Conservation (phyloP, 2,329 filamentous ascomycete species). For the Diaporthe velutina region DNA sequence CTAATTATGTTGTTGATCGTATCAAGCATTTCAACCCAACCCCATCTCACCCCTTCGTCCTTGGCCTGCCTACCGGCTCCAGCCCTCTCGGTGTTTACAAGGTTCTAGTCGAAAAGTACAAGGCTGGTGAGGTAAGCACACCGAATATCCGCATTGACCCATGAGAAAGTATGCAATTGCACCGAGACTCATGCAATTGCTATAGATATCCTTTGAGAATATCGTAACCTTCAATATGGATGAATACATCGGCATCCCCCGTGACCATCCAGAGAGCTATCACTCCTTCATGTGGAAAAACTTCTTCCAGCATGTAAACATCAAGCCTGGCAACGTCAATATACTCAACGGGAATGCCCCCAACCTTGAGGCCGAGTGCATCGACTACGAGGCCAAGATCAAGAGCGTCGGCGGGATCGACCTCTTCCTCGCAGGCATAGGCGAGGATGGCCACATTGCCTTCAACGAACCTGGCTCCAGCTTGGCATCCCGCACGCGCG, state of each 20-base stretch:
- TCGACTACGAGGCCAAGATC: slow-evolving; percentile 80
- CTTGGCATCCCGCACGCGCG: slow-evolving; percentile 76
- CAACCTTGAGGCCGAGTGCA: slow-evolving; percentile 77
- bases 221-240: slow-evolving; percentile 80
- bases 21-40: slow-evolving; percentile 78
- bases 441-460: slow-evolving; percentile 83
- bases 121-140: slow-evolving; percentile 60
- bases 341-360: slow-evolving; percentile 80
- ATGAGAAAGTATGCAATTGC: neutral
- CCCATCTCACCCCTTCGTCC: slow-evolving; percentile 74
- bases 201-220: slow-evolving; percentile 64
- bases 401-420: slow-evolving; percentile 78
- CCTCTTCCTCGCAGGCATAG: slow-evolving; percentile 82
- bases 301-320: slow-evolving; percentile 82
- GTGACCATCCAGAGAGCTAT: slow-evolving; percentile 82
- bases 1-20: slow-evolving; percentile 80
- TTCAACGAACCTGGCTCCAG: slow-evolving; percentile 86
- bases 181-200: neutral
- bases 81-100: slow-evolving; percentile 79
- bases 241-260: slow-evolving; percentile 80
- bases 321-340: slow-evolving; percentile 77
- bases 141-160: no score
- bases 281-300: slow-evolving; percentile 88
- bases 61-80: slow-evolving; percentile 80
- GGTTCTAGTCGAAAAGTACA: slow-evolving; percentile 73